These are phyloP conservation scores for Liquidambar formosana DNA, from an alignment of 164 flowering plant species.

Conservation along the genomic window DNA sequence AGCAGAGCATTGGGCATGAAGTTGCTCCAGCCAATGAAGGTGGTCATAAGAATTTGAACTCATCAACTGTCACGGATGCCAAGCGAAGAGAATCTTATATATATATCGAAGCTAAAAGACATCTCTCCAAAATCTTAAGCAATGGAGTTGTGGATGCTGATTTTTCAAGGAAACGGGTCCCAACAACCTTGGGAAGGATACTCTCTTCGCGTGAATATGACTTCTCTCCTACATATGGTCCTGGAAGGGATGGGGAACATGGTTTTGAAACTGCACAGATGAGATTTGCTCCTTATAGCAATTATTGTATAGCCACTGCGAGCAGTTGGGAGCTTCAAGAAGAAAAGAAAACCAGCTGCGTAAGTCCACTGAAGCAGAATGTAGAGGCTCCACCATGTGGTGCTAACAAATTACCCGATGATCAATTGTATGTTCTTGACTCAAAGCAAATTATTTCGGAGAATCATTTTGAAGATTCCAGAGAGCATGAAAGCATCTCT, in stretches of 20 bases:
- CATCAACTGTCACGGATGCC: background rate
- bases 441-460: background rate
- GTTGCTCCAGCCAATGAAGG: slow-evolving; percentile 20
- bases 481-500: background rate
- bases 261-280: slow-evolving; percentile 5
- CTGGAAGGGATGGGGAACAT: slow-evolving; percentile 2
- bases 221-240: background rate
- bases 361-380: slow-evolving; percentile 1
- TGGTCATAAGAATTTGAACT: slow-evolving; percentile 9
- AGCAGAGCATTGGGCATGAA: slow-evolving; percentile 13
- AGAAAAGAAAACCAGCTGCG: slow-evolving; percentile 8
- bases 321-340: slow-evolving; percentile 1
- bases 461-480: background rate
- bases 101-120: slow-evolving; percentile 2
- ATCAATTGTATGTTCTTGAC: slow-evolving; percentile 3
- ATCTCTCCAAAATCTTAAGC: slow-evolving; percentile 10
- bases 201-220: slow-evolving; percentile 15
- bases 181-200: slow-evolving; percentile 5
- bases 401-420: background rate
- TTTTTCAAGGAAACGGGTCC: slow-evolving; percentile 1
- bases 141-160: background rate
- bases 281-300: slow-evolving; percentile 13
- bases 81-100: slow-evolving; percentile 4
- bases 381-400: slow-evolving; percentile 1
- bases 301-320: background rate